These are phyloP conservation scores for Aegilops sharonensis DNA, from an alignment of 176 grass and related monocot species.

Conservation along the genomic window DNA sequence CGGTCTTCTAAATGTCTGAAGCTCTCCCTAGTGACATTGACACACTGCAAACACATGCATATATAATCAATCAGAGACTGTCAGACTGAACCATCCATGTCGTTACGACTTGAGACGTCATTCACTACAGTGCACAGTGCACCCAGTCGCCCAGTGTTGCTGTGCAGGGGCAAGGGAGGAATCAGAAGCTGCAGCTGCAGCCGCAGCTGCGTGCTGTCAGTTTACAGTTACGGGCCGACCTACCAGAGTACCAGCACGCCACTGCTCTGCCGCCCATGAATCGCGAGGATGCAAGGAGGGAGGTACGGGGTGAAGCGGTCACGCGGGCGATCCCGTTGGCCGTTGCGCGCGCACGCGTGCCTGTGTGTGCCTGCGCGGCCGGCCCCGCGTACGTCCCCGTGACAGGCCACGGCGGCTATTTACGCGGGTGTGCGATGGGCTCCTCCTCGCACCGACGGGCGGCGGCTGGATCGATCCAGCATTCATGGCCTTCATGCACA, in stretches of 20 bases:
- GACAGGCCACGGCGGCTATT: constrained; percentile 28
- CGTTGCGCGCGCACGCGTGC: neutral
- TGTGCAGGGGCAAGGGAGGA: too few species aligned
- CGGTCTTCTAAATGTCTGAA: too few species aligned
- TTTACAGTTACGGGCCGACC: neutral
- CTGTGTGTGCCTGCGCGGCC: neutral
- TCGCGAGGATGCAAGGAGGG: neutral
- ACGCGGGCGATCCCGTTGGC: constrained; percentile 18
- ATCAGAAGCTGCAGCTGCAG: too few species aligned
- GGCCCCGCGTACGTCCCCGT: neutral
- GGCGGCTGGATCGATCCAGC: neutral
- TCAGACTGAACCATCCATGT: too few species aligned
- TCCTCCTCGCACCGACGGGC: neutral
- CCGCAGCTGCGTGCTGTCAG: neutral
- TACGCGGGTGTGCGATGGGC: neutral
- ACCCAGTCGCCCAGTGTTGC: too few species aligned
- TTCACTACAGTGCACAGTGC: too few species aligned
- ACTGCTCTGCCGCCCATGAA: constrained; percentile 10
- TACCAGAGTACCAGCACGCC: neutral
- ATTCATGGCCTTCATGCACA: constrained; percentile 42
- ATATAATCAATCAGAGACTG: too few species aligned
- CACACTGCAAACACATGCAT: too few species aligned
- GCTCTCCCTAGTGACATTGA: too few species aligned
- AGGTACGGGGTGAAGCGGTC: neutral
- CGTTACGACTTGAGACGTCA: too few species aligned